These are phyloP conservation scores for Deinandra increscens DNA, from an alignment of 129 eudicot genomes.

Conservation along the genomic window DNA sequence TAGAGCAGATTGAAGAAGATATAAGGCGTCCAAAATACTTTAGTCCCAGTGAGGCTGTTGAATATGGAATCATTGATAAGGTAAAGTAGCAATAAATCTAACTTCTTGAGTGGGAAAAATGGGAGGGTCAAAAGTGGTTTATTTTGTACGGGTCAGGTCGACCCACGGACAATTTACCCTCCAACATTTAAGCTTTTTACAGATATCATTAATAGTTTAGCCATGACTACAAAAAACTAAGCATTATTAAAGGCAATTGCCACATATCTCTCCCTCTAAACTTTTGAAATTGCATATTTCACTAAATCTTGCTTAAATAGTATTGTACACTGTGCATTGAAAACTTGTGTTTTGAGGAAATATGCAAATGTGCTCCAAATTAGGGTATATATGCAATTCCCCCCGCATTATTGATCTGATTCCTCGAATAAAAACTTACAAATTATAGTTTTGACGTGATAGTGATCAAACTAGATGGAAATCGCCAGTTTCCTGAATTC, in stretches of 20 bases:
- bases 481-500: neutral
- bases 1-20: conserved; percentile 82
- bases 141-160: neutral
- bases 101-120: neutral
- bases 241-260: no score
- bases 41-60: conserved; percentile 94
- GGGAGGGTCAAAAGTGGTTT: neutral
- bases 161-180: neutral
- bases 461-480: neutral
- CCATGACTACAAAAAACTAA: neutral
- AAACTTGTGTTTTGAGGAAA: no score
- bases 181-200: neutral
- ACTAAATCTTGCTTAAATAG: no score
- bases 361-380: no score
- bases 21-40: conserved; percentile 91
- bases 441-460: neutral
- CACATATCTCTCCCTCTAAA: no score
- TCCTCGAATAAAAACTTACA: neutral
- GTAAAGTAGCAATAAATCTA: conserved; percentile 31
- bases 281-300: no score
- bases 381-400: no score
- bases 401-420: neutral
- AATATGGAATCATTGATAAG: conserved; percentile 97
- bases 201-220: neutral
- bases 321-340: no score